phyloP scores from a whole-genome alignment of 1,284 basidiomycete species.

The Austroboletus niveus region DNA sequence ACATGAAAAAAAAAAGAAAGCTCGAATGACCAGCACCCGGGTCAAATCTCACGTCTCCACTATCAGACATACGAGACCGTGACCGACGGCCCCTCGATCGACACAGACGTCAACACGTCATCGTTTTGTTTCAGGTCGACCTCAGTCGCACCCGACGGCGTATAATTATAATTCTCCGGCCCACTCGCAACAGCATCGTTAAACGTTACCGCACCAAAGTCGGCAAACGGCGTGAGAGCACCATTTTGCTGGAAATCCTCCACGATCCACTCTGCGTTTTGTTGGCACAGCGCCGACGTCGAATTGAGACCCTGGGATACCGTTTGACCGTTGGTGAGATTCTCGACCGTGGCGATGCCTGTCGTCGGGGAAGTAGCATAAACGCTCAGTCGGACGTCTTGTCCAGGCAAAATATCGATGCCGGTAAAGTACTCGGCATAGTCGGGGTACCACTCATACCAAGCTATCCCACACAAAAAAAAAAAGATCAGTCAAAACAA shows the following conservation, averaged over 20 bases:
- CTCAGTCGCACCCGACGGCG: background rate
- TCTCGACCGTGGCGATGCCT: background rate
- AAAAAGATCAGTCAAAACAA: background rate
- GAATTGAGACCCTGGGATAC: background rate
- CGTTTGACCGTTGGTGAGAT: background rate
- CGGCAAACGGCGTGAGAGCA: background rate
- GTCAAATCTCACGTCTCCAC: too few relatives aligned
- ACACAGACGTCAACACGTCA: background rate
- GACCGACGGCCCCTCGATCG: background rate
- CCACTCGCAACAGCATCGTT: background rate
- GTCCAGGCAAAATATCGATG: background rate
- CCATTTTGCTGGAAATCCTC: conserved; percentile 1
- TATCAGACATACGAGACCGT: background rate
- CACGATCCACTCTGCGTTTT: conserved; percentile 4
- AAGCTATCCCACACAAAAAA: background rate
- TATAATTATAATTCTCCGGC: background rate
- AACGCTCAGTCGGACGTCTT: background rate
- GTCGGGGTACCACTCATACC: background rate
- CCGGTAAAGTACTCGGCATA: background rate
- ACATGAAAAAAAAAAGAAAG: too few relatives aligned
- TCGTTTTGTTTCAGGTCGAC: background rate
- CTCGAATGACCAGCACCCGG: too few relatives aligned
- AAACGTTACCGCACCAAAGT: background rate
- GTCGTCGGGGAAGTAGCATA: background rate
- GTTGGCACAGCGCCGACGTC: background rate